A percentile compares a stretch with the other conserved stretches of the same genome.
Conservation (phyloP, 257 asterid species). For the Solanum bukasovii region DNA sequence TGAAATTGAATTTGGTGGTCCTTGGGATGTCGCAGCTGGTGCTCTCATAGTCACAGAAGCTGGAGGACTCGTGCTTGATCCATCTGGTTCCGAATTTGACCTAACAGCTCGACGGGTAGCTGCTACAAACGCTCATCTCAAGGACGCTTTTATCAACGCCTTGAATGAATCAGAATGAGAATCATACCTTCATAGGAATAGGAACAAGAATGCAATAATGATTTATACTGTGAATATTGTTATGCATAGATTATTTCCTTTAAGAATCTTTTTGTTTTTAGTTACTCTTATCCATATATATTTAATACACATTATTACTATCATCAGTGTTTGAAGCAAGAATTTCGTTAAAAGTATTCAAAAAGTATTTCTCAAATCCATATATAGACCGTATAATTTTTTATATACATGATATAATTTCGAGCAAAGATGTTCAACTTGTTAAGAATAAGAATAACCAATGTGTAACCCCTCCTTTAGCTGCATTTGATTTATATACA, state of each 20-base stretch:
- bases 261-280: not conserved
- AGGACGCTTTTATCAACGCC: constrained; percentile 56
- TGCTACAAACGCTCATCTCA: constrained; percentile 56
- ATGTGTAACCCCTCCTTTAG: not conserved
- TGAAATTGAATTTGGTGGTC: constrained; percentile 75
- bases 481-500: not conserved
- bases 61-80: constrained; percentile 73
- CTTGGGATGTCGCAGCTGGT: constrained; percentile 92
- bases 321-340: too few relatives aligned
- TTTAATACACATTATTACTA: too few relatives aligned
- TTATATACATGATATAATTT: too few relatives aligned
- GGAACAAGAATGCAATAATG: not conserved
- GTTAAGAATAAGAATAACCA: not conserved
- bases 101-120: constrained; percentile 70
- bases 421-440: not conserved
- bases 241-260: not conserved
- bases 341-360: too few relatives aligned
- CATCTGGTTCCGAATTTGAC: constrained; percentile 61
- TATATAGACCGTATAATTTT: too few relatives aligned
- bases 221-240: not conserved
- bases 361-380: too few relatives aligned
- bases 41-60: constrained; percentile 74
- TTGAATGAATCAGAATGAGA: constrained; percentile 42
- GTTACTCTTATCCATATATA: too few relatives aligned
- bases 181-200: not conserved